Evolutionary conservation across 139 green algal species (phyloP).

Genomic region (Haematococcus sp.): DNA sequence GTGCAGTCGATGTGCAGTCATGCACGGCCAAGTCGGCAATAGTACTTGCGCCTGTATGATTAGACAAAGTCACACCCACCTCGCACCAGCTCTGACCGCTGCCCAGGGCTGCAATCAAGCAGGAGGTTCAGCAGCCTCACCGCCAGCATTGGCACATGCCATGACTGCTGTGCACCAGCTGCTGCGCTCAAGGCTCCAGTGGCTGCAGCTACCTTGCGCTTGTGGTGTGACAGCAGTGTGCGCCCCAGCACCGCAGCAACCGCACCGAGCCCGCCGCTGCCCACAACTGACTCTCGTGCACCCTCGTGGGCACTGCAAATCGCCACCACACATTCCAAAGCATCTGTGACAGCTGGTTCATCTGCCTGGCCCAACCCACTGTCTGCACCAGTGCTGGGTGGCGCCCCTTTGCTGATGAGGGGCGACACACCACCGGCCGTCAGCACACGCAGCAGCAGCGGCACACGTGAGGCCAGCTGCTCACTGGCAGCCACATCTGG

Average conservation of each 20-base stretch:
- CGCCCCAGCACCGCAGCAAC: constrained; percentile 35
- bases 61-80: too few species aligned
- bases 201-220: too few species aligned
- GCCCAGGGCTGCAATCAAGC: too few species aligned
- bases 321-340: constrained; percentile 48
- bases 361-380: constrained; percentile 5
- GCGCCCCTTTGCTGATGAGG: neutral
- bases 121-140: too few species aligned
- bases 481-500: constrained; percentile 33
- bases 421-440: constrained; percentile 24
- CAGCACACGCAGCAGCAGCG: constrained; percentile 51
- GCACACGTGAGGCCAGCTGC: constrained; percentile 35
- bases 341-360: constrained; percentile 39
- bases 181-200: too few species aligned
- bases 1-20: too few species aligned
- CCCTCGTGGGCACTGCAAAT: constrained; percentile 6
- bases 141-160: too few species aligned
- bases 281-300: constrained; percentile 13
- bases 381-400: neutral
- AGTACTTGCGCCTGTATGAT: too few species aligned
- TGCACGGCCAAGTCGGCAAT: too few species aligned
- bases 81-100: too few species aligned
- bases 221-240: neutral
- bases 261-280: constrained; percentile 21
- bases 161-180: too few species aligned